Percentiles rank a stretch among this genome's conserved stretches.
phyloP scores from a whole-genome alignment of 768 basidiomycete species.

The Chalciporus chontae region DNA sequence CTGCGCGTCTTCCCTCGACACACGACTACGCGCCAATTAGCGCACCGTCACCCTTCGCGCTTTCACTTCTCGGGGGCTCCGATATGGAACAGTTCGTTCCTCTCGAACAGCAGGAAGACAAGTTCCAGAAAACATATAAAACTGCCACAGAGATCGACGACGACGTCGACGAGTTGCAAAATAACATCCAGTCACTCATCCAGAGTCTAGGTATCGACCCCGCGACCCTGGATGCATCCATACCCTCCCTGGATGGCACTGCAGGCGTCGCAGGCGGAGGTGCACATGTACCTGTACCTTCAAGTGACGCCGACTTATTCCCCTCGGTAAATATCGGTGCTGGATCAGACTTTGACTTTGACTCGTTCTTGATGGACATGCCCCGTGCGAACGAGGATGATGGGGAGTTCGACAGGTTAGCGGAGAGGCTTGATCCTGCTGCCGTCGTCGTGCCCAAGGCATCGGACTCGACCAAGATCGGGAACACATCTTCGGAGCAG shows the following conservation, averaged over 20 bases:
- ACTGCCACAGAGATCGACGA: constrained; percentile 62
- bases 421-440: constrained; percentile 31
- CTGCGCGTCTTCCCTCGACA: constrained; percentile 14
- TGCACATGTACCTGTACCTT: neutral
- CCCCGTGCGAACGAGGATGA: constrained; percentile 29
- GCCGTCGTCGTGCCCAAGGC: constrained; percentile 28
- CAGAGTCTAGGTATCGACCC: constrained; percentile 68
- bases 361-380: constrained; percentile 39
- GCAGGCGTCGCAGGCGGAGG: constrained; percentile 12
- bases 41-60: constrained; percentile 22
- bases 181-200: constrained; percentile 68
- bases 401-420: constrained; percentile 32
- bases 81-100: constrained; percentile 30
- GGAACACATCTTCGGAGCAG: constrained; percentile 33
- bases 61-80: constrained; percentile 23
- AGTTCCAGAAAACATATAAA: constrained; percentile 55
- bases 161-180: constrained; percentile 68
- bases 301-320: constrained; percentile 19
- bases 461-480: constrained; percentile 27
- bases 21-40: constrained; percentile 22
- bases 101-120: constrained; percentile 37
- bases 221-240: constrained; percentile 14
- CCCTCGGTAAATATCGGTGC: constrained; percentile 3
- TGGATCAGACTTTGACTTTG: constrained; percentile 35
- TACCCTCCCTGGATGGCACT: constrained; percentile 3